Evolutionary conservation across 1,284 basidiomycete species (phyloP).

Genomic region (Austropuccinia psidii): DNA sequence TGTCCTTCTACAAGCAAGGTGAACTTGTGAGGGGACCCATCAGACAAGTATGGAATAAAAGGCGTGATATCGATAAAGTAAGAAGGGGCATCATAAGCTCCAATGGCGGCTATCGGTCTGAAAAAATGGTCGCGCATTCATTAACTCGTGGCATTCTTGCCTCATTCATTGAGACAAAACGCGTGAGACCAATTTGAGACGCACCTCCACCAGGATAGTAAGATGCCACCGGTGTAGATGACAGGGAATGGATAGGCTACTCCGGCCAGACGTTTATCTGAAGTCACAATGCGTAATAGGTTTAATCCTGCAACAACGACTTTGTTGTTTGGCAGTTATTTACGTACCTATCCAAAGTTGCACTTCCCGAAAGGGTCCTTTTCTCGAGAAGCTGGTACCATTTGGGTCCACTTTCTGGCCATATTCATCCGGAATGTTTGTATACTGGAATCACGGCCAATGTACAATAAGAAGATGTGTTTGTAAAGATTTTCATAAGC

Average conservation of each 20-base stretch:
- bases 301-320: too few species aligned
- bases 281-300: too few species aligned
- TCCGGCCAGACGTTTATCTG: conserved; percentile 61
- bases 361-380: conserved; percentile 70
- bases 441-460: conserved; percentile 62
- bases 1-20: conserved; percentile 65
- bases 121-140: neutral
- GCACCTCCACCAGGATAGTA: conserved; percentile 60
- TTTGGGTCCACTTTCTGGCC: conserved; percentile 55
- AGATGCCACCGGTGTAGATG: conserved; percentile 71
- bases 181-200: too few species aligned
- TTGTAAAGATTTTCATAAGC: neutral
- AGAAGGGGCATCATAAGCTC: conserved; percentile 66
- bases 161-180: too few species aligned
- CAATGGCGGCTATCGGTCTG: conserved; percentile 66
- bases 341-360: conserved; percentile 58
- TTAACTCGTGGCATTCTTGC: too few species aligned
- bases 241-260: conserved; percentile 67
- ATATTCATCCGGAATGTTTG: conserved; percentile 60
- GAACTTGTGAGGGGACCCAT: conserved; percentile 61
- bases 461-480: too few species aligned
- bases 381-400: conserved; percentile 49
- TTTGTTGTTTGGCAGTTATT: neutral
- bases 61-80: conserved; percentile 71
- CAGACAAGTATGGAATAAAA: conserved; percentile 63